phyloP scores from a whole-genome alignment of 768 basidiomycete species.

The Pleurotus djamor region DNA sequence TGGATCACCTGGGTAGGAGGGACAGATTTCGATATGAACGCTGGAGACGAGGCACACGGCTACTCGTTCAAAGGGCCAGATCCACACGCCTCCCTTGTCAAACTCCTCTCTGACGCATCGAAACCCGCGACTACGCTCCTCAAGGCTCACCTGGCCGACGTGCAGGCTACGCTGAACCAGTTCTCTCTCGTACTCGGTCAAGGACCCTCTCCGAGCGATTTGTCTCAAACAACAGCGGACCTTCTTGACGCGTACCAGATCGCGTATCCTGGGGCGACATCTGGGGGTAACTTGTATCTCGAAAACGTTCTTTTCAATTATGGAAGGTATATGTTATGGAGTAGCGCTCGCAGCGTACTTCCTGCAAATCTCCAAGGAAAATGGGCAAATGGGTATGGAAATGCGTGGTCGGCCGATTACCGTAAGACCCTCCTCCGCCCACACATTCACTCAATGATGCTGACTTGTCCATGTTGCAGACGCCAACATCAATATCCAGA shows the following conservation, averaged over 20 bases:
- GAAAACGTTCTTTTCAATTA: constrained; percentile 77
- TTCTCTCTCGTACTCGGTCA: constrained; percentile 66
- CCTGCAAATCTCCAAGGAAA: constrained; percentile 77
- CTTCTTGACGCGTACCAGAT: constrained; percentile 50
- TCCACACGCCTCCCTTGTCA: constrained; percentile 47
- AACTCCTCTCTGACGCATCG: constrained; percentile 28
- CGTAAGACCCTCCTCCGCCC: constrained; percentile 25
- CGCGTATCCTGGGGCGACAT: constrained; percentile 20
- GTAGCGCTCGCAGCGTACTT: constrained; percentile 58
- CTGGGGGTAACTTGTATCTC: constrained; percentile 55
- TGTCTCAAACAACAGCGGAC: constrained; percentile 54
- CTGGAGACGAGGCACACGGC: constrained; percentile 50
- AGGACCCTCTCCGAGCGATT: constrained; percentile 32
- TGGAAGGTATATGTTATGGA: constrained; percentile 63
- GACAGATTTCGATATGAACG: constrained; percentile 64
- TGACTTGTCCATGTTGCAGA: constrained; percentile 31
- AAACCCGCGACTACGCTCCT: constrained; percentile 37
- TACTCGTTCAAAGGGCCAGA: constrained; percentile 67
- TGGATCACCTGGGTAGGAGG: constrained; percentile 77
- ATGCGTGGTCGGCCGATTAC: constrained; percentile 64
- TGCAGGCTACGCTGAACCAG: constrained; percentile 32
- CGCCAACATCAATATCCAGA: constrained; percentile 78
- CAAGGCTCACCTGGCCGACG: constrained; percentile 50
- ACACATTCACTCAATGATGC: not conserved
- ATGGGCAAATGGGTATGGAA: constrained; percentile 56